Base-by-base conservation (phyloP, 2,329 filamentous ascomycete genomes). In the Amylocarpus encephaloides region DNA sequence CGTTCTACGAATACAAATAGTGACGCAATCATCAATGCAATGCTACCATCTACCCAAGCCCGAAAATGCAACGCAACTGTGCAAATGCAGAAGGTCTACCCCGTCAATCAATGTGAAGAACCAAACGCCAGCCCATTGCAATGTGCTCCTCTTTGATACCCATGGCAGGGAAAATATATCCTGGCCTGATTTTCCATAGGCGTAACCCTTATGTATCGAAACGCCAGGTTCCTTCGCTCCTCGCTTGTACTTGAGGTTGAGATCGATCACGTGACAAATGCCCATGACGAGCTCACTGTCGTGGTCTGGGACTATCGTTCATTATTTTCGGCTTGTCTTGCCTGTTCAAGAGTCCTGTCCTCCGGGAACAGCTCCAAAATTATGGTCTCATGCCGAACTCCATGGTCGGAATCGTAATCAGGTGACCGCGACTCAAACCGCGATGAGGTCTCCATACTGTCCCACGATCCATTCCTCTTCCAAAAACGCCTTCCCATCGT, bases 401-500 rank as follows among this genome's bases (percentile, higher is more conserved):
- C 38, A 18, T 16, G 3, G 34, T 36, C 12, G 34, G 12, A 13
- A 4, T 36, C 12, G 12, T 36, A 3, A 5, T 13, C 12, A 13
- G 34, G 12, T 40, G 13, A 11, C 16, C 16, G 13, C 19, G 13
- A 11, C 29, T 50, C 36, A 53, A 16, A 46, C 34, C 22, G 32
- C n/a, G 9, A 50, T 34, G 29, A 40, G 29, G 32, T 52, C 38
- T 29, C 46, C 43, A 30, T 43, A 34, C 43, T 50, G 45, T 6
- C 41, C 41, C 13, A 46, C 44, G 9, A 32, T 30, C 33, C 18
- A 49, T 12, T 40, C 30, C n/a, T 47, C 43, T 6, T 18, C 32
- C 6, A 6, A 33, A 30, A 46, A 46, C 15, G 11, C 34, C 10
- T 49, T 46, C 38, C 42, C 41, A 30, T 46, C 43, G 59, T 80